These are phyloP conservation scores for Sicyos edulis DNA, from an alignment of 306 rosid species.

Conservation along the genomic window DNA sequence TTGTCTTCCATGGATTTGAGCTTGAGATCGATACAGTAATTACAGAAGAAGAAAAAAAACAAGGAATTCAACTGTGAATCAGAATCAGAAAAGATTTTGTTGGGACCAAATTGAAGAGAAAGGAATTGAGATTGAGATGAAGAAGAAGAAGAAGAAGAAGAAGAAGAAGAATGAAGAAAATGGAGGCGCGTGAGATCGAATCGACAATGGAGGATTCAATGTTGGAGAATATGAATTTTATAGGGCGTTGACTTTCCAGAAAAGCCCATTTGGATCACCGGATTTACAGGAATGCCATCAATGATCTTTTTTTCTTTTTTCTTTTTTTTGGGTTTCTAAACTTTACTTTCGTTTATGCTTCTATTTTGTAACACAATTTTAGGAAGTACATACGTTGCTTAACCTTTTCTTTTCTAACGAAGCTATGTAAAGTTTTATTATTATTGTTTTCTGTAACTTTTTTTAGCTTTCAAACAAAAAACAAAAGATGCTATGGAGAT, in stretches of 20 bases:
- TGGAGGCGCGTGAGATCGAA: slow-evolving; percentile 6
- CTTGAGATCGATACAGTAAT: not conserved
- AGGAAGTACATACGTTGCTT: too few relatives aligned
- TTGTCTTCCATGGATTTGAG: slow-evolving; percentile 47
- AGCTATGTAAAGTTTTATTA: too few relatives aligned
- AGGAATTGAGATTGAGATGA: not conserved
- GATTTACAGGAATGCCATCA: not conserved
- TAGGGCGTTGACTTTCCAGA: slow-evolving; percentile 1
- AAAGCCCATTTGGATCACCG: not conserved
- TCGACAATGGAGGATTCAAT: slow-evolving; percentile 5
- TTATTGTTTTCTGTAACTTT: too few relatives aligned
- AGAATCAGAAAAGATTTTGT: not conserved
- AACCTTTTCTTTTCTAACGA: too few relatives aligned
- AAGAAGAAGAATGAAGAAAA: not conserved
- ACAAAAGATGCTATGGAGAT: too few relatives aligned
- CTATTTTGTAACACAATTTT: too few relatives aligned
- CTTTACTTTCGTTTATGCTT: too few relatives aligned
- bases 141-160: not conserved
- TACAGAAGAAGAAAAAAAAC: too few relatives aligned
- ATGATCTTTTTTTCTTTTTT: not conserved
- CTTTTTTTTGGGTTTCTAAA: not conserved
- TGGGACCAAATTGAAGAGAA: slow-evolving; percentile 5
- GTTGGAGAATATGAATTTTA: not conserved
- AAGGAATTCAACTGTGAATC: not conserved
- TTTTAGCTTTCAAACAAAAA: too few relatives aligned